These are phyloP conservation scores for Vitis rupestris DNA, from an alignment of 164 flowering plant genomes.

Conservation along the genomic window DNA sequence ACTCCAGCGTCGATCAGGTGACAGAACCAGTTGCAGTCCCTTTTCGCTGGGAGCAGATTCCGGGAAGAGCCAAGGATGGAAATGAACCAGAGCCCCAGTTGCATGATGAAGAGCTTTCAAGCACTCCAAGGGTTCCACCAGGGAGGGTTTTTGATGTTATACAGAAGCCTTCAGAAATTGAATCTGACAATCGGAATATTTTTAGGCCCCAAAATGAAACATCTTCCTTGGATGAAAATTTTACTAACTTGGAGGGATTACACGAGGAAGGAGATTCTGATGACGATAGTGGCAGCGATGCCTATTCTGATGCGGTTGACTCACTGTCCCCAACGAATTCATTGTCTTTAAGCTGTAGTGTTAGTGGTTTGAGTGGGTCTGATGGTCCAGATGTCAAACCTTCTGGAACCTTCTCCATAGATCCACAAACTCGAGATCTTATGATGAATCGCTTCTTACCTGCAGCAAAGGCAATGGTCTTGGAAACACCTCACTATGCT, in stretches of 20 bases:
- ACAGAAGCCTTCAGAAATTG: conserved; percentile 10
- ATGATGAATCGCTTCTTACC: conserved; percentile 69
- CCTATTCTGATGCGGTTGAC: conserved; percentile 48
- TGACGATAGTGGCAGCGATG: conserved; percentile 29
- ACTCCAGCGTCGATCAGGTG: conserved; percentile 28
- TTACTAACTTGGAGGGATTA: conserved; percentile 17
- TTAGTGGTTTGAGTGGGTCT: conserved; percentile 42
- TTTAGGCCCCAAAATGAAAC: conserved; percentile 10
- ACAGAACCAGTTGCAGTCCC: conserved; percentile 62
- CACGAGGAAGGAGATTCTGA: conserved; percentile 19
- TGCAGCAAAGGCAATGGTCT: conserved; percentile 65
- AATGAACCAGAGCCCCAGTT: conserved; percentile 2
- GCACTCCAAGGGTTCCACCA: conserved; percentile 37
- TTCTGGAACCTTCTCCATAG: conserved; percentile 33
- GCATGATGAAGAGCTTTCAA: conserved; percentile 15
- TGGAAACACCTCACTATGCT: conserved; percentile 40
- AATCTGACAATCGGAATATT: conserved; percentile 10
- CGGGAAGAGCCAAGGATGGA: conserved; percentile 45
- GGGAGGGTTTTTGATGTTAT: conserved; percentile 15
- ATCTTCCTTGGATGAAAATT: conserved; percentile 10
- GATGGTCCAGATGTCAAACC: conserved; percentile 25
- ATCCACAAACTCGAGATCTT: conserved; percentile 45
- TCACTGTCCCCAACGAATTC: conserved; percentile 34
- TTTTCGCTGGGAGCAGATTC: conserved; percentile 70
- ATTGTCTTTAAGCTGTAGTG: conserved; percentile 38